Evolutionary conservation across 202 grass and related monocot genomes (phyloP), one percentile per base, ranked within the genome.

Genomic region (Zizania palustris): DNA sequence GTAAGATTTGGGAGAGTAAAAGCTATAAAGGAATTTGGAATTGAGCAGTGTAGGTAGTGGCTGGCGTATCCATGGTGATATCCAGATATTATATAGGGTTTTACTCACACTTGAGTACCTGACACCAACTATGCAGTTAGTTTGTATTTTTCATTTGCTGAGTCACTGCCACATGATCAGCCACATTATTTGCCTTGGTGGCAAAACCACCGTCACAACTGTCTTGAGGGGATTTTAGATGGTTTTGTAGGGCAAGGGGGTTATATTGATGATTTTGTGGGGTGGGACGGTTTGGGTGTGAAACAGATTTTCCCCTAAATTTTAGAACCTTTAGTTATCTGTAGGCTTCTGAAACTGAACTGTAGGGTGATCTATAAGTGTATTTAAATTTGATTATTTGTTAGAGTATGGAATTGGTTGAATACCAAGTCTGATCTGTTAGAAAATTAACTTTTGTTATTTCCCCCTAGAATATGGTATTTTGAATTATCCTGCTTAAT

Each of bases 381-480:
- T 68, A 80, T 9, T 46, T 7, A 71, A 33, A 43, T 63, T 74
- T 88, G 8, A 53, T 59, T 61, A 80, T 14, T 19, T 45, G n/a
- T 51, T 54, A 20, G 7, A 55, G 51, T 55, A 55, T 55, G 7
- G 51, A 55, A 19, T 54, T 54, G 18, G 50, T 19, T 8, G 50
- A 21, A 48, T 58, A 62, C 35, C 10, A 7, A 61, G 22, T 54
- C 33, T 40, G 38, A 54, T 85, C 28, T 73, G 51, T 53, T 5
- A n/a, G 19, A 46, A 33, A 46, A 61, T n/a, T n/a, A n/a, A n/a
- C n/a, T n/a, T 74, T 62, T 67, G 12, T 58, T n/a, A n/a, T 77
- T 77, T 56, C 45, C 58, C 7, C 6, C 20, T 22, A 72, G 49
- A 56, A 44, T 64, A 34, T 66, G 72, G 16, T 34, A 15, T 59